These are phyloP conservation scores for Aspergillus avenaceus DNA, from an alignment of 495 filamentous ascomycete genomes.

Conservation along the genomic window DNA sequence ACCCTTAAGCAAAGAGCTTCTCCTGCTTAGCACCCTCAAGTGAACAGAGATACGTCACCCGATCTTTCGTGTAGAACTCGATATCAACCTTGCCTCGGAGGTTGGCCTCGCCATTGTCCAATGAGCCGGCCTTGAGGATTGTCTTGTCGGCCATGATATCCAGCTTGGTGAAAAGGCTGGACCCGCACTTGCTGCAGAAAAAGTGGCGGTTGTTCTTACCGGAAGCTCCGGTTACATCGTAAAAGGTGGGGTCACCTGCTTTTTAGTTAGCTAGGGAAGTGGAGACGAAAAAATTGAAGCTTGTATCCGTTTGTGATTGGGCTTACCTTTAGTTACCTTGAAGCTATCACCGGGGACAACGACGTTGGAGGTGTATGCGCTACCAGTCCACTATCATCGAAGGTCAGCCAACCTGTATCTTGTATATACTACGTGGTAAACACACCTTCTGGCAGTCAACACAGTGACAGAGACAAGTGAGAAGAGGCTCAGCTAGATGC, in stretches of 20 bases:
- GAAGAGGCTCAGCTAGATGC: slow-evolving; percentile 15
- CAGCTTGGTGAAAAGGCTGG: slow-evolving; percentile 40
- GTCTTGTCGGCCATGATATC: slow-evolving; percentile 45
- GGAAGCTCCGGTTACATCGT: slow-evolving; percentile 30
- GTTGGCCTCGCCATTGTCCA: slow-evolving; percentile 37
- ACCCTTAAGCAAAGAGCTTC: slow-evolving; percentile 1
- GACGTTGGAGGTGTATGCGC: slow-evolving; percentile 45
- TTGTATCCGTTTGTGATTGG: neutral
- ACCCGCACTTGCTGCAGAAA: slow-evolving; percentile 44
- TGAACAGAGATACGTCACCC: slow-evolving; percentile 27
- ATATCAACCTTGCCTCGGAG: slow-evolving; percentile 32
- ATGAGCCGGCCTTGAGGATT: slow-evolving; percentile 36
- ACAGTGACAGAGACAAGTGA: slow-evolving; percentile 45
- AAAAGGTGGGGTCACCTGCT: slow-evolving; percentile 32
- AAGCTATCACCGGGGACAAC: slow-evolving; percentile 39
- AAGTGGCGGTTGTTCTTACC: slow-evolving; percentile 49
- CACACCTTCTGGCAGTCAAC: slow-evolving; percentile 43
- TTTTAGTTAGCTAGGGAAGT: neutral
- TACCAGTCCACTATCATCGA: slow-evolving; percentile 38
- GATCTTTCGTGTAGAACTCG: slow-evolving; percentile 46
- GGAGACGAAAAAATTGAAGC: neutral
- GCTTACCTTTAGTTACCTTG: slow-evolving; percentile 37
- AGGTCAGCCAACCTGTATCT: too few species aligned
- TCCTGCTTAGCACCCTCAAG: slow-evolving; percentile 44
- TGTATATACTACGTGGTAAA: too few species aligned